Evolutionary conservation across 208 protist genomes (phyloP), one percentile per base, ranked within the genome.

Genomic region (Leishmania tarentolae): DNA sequence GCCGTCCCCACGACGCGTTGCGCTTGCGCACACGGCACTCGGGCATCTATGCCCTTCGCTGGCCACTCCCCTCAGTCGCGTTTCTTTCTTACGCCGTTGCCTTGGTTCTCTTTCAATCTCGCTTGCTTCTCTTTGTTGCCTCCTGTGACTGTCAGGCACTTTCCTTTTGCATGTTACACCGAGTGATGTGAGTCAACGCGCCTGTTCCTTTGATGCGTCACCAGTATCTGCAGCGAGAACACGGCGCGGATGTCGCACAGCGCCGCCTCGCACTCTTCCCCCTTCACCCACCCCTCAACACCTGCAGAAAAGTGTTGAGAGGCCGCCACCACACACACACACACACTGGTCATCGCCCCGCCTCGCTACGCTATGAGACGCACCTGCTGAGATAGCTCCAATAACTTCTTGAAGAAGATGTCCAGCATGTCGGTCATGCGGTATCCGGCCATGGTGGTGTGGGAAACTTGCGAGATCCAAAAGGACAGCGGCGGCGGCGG

Each of bases 401-500:
- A 80, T 37, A 96, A 17, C 74, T 87, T 90, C 69, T 79, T 78
- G 17, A 93, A 44, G 73, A 96, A 95, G 42, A 79, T 53, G 47
- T 91, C 83, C 31, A 90, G 76, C 59, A 93, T 89, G 15, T 79
- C 86, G 2, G 65, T 70, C 31, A 94, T 68, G n/a, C 46, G 82
- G 85, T 90, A 70, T 0, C 93, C 93, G 21, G 90, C 87, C 37
- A 80, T 75, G n/a, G 87, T 88, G n/a, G 81, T 86, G 56, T 87
- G 73, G 6, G 82, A 56, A 71, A 90, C 78, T 59, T 90, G 84
- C 61, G 84, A 82, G 24, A 88, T 80, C 90, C 88, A 93, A 21
- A 91, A 86, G 50, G 79, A 79, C 37, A 86, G 84, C 42, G 91
- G 85, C 1, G 91, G 93, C 15, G 91, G 88, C 8, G 88, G 88